A percentile compares a stretch with the other conserved stretches of the same genome.
Evolutionary conservation across 1,284 basidiomycete genomes (phyloP).

Genomic region (Malassezia equina): DNA sequence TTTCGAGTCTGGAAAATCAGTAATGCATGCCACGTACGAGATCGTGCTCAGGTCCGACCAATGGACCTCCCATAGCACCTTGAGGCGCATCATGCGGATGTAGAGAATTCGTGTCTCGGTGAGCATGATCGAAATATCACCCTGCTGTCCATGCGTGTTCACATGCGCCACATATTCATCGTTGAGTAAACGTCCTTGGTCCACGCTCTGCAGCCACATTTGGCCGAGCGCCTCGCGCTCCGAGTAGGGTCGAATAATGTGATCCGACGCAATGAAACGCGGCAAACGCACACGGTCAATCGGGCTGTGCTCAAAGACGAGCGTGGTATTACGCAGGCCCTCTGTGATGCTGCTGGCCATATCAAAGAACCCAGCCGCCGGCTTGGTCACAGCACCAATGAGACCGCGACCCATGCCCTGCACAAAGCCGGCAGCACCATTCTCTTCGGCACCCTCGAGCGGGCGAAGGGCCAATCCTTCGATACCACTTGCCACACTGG

Average conservation of each 20-base stretch:
- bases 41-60: slow-evolving; percentile 78
- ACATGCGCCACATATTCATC: slow-evolving; percentile 81
- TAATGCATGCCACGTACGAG: slow-evolving; percentile 49
- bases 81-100: slow-evolving; percentile 74
- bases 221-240: slow-evolving; percentile 84
- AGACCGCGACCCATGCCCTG: slow-evolving; percentile 94
- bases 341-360: slow-evolving; percentile 91
- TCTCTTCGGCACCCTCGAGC: slow-evolving; percentile 87
- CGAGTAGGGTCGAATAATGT: slow-evolving; percentile 55
- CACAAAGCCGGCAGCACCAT: slow-evolving; percentile 90
- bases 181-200: slow-evolving; percentile 70
- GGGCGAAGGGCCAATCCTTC: slow-evolving; percentile 95
- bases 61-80: slow-evolving; percentile 82
- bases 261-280: slow-evolving; percentile 60
- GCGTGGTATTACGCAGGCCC: slow-evolving; percentile 88
- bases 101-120: slow-evolving; percentile 53
- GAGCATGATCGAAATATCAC: slow-evolving; percentile 40
- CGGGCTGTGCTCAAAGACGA: slow-evolving; percentile 86
- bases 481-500: slow-evolving; percentile 84
- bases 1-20: slow-evolving; percentile 25
- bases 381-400: slow-evolving; percentile 89
- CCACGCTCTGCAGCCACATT: slow-evolving; percentile 86
- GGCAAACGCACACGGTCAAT: slow-evolving; percentile 83
- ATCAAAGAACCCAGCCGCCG: slow-evolving; percentile 91
- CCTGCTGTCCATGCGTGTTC: slow-evolving; percentile 53